Conservation (phyloP, 225 moss, liverwort and hornwort genomes). For the Thuidium tamariscinum region DNA sequence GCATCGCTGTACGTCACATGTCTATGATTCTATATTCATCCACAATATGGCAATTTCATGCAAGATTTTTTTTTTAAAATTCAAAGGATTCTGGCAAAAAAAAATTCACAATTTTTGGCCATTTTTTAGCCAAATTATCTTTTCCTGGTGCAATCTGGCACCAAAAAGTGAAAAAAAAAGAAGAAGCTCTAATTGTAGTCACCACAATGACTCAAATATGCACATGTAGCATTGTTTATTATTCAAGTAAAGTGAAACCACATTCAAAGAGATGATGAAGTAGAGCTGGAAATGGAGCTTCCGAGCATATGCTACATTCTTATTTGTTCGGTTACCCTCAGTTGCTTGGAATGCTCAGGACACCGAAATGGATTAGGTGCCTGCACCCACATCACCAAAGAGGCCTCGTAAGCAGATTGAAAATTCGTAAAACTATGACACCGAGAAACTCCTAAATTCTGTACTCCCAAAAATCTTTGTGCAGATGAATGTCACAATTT, state of each 20-base stretch:
- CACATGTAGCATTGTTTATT: background rate
- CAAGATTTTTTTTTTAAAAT: too few species aligned
- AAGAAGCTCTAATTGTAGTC: too few species aligned
- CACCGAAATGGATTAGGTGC: fast-evolving
- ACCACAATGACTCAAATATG: background rate
- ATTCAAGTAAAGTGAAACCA: background rate
- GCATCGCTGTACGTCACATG: too few species aligned
- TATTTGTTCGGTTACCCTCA: too few species aligned
- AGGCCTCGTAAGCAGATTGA: background rate
- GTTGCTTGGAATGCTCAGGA: background rate
- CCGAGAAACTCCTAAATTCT: background rate
- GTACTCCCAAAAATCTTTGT: too few species aligned
- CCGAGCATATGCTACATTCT: background rate
- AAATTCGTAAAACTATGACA: background rate
- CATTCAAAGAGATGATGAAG: background rate
- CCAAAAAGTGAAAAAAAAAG: too few species aligned
- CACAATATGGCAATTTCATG: too few species aligned
- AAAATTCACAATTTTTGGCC: too few species aligned
- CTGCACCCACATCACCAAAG: background rate
- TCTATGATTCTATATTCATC: too few species aligned
- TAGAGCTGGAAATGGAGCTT: background rate
- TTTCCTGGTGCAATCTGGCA: too few species aligned
- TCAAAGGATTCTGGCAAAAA: too few species aligned
- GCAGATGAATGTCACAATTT: background rate
- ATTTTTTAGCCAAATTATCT: too few species aligned